Conservation (phyloP, 2,329 filamentous ascomycete species). For the Triangularia verruculosa region DNA sequence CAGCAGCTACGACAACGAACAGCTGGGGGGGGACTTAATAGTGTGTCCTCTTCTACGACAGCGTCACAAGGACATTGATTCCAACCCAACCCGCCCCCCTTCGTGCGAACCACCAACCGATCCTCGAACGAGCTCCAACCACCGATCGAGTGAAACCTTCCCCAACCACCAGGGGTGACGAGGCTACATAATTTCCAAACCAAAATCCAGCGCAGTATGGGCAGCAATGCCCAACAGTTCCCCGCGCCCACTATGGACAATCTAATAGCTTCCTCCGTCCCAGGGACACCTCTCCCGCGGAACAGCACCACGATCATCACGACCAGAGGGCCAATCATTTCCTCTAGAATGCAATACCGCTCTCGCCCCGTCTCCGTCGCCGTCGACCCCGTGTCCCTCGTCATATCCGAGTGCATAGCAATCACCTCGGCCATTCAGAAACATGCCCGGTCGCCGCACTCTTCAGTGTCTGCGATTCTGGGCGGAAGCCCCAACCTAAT, state of each 20-base stretch:
- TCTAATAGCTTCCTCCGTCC: constrained; percentile 26
- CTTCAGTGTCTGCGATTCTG: constrained; percentile 91
- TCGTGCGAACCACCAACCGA: not conserved
- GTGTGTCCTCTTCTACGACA: constrained; percentile 1
- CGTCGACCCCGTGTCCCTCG: constrained; percentile 84
- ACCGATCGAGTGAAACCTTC: not conserved
- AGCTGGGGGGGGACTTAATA: not conserved
- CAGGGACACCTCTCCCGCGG: constrained; percentile 29
- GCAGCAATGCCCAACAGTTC: constrained; percentile 16
- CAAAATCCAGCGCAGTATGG: not conserved
- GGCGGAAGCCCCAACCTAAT: constrained; percentile 67
- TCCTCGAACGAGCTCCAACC: not conserved
- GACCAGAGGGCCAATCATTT: constrained; percentile 23
- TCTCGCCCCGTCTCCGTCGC: constrained; percentile 70
- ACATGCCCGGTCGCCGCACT: constrained; percentile 92
- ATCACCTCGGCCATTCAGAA: constrained; percentile 98
- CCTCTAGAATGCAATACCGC: constrained; percentile 55
- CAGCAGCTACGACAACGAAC: not conserved
- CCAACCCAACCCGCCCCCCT: not conserved
- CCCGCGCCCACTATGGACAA: constrained; percentile 24
- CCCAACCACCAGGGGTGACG: not conserved
- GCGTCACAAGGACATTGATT: not conserved
- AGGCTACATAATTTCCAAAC: not conserved
- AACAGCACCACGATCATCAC: not conserved
- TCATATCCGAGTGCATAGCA: constrained; percentile 98